Base-by-base conservation (phyloP, 2,329 filamentous ascomycete species). In the Alternaria triticimaculans region DNA sequence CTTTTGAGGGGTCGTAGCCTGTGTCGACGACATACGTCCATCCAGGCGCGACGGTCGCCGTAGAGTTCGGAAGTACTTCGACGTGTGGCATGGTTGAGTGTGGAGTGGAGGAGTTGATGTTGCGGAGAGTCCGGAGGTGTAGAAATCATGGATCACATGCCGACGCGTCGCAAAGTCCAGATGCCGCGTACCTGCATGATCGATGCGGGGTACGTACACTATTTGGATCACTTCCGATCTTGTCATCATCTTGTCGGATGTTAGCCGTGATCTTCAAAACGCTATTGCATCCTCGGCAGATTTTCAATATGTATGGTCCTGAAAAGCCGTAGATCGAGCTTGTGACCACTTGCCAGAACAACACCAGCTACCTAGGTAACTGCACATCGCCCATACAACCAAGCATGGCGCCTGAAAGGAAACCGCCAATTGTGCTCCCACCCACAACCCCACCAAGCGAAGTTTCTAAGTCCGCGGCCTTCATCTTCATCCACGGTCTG, bases 1-100 rank as follows among this genome's bases (percentile, higher is more conserved):
- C 78, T 69, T 86, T 85, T 10, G 88, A 85, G 12, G 87, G 85
- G 59, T 88, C 85, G 60, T 87, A 85, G 79, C 86, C 77, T 15
- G 87, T 89, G 76, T 97, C 93, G 28, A 94, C 90, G 2, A 97
- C 92, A 78, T 97, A 97, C 12, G 93, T 93, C 91, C 94, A 98
- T 74, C 95, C 95, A 1, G 95, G 94, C 1, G 93, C 92, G 48
- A 87, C 84, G 48, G 88, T 87, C 15, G 89, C 89, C 65, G 88
- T 89, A 75, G 88, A 89, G 62, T 82, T 83, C 37, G 93, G 92
- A 61, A 97, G 84, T 72, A 97, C 91, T 80, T 96, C 90, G 73
- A 98, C 93, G 73, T 92, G 91, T 70, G 87, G 87, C 86, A 89
- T 90, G 46, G 66, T 70, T 54, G 46, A 48, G 54, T 54, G 53